Evolutionary conservation across 352 stramenopile species (phyloP), one percentile per base, ranked within the genome.

Genomic region (Pythium volutum): DNA sequence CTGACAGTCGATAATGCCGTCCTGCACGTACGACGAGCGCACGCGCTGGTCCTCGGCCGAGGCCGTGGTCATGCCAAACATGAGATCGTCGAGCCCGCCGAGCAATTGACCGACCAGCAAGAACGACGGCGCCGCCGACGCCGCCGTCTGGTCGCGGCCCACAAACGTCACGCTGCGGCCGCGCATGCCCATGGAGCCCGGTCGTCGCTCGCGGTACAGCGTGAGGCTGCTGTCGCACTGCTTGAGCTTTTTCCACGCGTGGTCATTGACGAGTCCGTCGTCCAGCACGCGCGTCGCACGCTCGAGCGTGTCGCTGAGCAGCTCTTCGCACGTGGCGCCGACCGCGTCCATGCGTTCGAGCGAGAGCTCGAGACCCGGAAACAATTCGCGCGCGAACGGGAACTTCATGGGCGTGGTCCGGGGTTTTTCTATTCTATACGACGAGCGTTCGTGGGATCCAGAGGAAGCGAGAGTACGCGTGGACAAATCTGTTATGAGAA

Each of bases 1-100:
- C 26, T 76, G 76, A 57, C 71, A 75, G 56, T 88, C 75, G 10
- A 84, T 54, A 15, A 87, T 51, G 14, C 71, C 73, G 58, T 90
- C 76, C 18, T 79, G 66, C 14, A 70, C 73, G 59, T 70, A 83
- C 1, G 67, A 74, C 16, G 76, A 77, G 51, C 82, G 81, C 51
- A 88, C 70, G 34, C 75, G 69, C 49, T 87, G 82, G 10, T 69
- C 64, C 22, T 77, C 71, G 16, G 80, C 69, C 23, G 73, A 72
- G 18, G 69, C 67, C 26, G 73, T 69, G 26, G 74, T 65, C 14
- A 71, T 34, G n/a, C 74, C 77, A 56, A 84, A 89, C 75, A 91
- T 84, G 50, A 86, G 58, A 53, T 88, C 79, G 26, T 91, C 75
- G 33, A 91, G 58, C n/a, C 57, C 70, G 11, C 79, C 77, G 6